A percentile compares a stretch with the other conserved stretches of the same genome.
These are phyloP conservation scores for Rhododendron ferrugineum DNA, from an alignment of 148 eudicot species.

Conservation along the genomic window DNA sequence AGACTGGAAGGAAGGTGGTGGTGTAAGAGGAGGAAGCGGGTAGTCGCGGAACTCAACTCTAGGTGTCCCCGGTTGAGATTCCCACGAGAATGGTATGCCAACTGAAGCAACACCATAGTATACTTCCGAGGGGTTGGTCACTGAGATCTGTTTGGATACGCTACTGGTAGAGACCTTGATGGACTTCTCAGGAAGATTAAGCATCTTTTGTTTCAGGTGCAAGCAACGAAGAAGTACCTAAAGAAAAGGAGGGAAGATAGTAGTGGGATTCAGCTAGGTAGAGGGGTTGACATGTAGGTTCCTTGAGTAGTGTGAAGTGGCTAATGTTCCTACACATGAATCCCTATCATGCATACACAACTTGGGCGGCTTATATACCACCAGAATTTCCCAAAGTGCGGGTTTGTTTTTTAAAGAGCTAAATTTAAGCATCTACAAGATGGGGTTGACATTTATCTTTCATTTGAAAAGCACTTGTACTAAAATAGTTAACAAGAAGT, in stretches of 20 bases:
- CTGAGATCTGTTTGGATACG: conserved; percentile 14
- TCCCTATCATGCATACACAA: not conserved
- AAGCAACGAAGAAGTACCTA: not conserved
- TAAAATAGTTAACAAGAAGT: not conserved
- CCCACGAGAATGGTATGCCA: conserved; percentile 47
- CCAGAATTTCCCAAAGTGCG: not conserved
- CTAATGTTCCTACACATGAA: conserved; percentile 7
- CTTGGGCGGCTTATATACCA: not conserved
- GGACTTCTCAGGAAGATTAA: conserved; percentile 12
- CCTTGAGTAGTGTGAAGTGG: not conserved
- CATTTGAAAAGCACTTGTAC: not conserved
- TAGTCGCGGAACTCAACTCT: conserved; percentile 18
- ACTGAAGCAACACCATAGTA: conserved; percentile 38
- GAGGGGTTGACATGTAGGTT: not conserved
- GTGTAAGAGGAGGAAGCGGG: conserved; percentile 40
- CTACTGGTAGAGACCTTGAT: conserved; percentile 10
- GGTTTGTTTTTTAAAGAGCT: not conserved
- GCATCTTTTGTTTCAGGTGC: conserved; percentile 7
- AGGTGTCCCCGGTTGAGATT: conserved; percentile 46
- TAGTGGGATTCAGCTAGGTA: not conserved
- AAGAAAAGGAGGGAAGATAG: conserved; percentile 3
- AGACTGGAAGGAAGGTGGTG: conserved; percentile 40
- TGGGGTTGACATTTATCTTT: not conserved
- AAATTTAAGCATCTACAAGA: not conserved
- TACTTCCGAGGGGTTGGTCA: conserved; percentile 20